Conservation (phyloP, 1,284 basidiomycete species). For the Ustilago loliicola region DNA sequence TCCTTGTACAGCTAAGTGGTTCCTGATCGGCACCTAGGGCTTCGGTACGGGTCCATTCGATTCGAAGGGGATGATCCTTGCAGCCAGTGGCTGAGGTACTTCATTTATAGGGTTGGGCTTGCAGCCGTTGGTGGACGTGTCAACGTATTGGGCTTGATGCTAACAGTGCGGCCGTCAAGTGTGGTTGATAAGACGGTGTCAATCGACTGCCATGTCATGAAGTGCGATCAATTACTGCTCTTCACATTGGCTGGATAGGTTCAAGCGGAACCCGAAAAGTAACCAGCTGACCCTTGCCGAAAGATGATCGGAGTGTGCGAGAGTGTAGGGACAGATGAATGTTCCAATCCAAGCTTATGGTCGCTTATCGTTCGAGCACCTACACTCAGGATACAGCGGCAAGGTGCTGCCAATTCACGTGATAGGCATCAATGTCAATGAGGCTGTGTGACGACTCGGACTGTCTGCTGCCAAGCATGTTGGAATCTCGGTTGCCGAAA, state of each 20-base stretch:
- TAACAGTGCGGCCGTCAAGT: neutral
- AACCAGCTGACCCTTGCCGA: conserved; percentile 10
- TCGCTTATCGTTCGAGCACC: neutral
- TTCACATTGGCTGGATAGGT: neutral
- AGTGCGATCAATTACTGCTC: neutral
- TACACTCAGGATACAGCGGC: neutral
- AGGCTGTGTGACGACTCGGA: too few relatives aligned
- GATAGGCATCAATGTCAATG: too few relatives aligned
- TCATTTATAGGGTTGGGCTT: neutral
- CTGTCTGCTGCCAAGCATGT: conserved; percentile 1
- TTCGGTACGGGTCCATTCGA: neutral
- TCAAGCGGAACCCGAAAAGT: neutral
- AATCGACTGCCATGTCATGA: neutral
- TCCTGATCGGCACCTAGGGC: neutral
- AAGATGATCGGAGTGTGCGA: neutral
- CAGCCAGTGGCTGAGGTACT: neutral
- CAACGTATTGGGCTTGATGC: neutral
- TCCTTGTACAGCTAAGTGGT: too few relatives aligned
- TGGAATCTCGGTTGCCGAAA: conserved; percentile 1
- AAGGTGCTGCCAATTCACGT: too few relatives aligned
- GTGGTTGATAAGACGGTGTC: neutral
- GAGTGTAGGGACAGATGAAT: neutral
- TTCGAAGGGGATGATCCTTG: neutral
- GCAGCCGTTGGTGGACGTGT: neutral
- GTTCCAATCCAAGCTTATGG: neutral